Base-by-base conservation (phyloP, 2,329 filamentous ascomycete genomes). In the Phoma sp. region DNA sequence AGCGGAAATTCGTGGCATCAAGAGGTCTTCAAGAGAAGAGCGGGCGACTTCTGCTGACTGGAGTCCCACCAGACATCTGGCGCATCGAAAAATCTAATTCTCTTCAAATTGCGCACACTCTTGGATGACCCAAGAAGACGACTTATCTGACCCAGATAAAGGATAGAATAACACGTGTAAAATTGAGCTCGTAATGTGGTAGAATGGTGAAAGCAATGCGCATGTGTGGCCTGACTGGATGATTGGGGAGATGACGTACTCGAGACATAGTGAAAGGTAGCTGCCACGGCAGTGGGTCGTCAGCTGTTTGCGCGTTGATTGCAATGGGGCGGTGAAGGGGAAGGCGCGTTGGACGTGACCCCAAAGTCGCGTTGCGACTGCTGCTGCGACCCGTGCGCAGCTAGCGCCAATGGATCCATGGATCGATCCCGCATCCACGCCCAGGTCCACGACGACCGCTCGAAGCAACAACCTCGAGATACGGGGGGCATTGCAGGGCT, bases 201-300 rank as follows among this genome's bases (percentile, higher is more conserved):
- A 23, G 41, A 30, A 42, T 22, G 18, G 36, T 23, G 18, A 13
- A 47, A 27, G 46, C 25, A 27, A 46, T 11, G 14, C 25, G 39
- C 13, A 27, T 36, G 32, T n/a, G 30, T n/a, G 30, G 18, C 9
- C 27, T 29, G 27, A 9, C 9, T 29, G 27, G 27, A 29, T 29
- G 33, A 25, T 9, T 27, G n/a, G 30, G 47, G 27, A 36, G 32
- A 47, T 47, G 49, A 73, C 71, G 56, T 72, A 73, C 71, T 59
- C 70, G 66, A 65, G 71, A 69, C 71, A 73, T 73, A 40, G 18
- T 60, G 18, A 35, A 46, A 40, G 58, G 58, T 47, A 42, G 38
- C 53, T 61, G 41, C 61, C 57, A 62, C 54, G 53, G 56, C 45
- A 53, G 55, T 49, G 60, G 55, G 55, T 39, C 40, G 42, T 49